Evolutionary conservation across 1,139 yeast species (phyloP), one percentile per base, ranked within the genome.

Genomic region (Komagataea norvegica): DNA sequence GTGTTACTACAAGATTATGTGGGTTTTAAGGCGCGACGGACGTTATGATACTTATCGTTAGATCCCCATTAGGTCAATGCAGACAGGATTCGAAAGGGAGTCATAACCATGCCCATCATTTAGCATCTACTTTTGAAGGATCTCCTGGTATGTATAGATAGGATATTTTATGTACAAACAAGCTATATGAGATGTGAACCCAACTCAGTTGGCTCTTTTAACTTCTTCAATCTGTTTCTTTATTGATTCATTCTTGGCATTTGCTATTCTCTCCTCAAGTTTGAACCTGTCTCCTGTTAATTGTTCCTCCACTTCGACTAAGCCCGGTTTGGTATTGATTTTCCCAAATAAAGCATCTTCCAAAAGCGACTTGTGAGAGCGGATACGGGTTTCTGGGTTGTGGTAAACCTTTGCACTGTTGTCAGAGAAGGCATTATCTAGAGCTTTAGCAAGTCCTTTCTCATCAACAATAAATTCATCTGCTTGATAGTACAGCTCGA

Each of bases 401-500:
- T 11, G 16, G 4, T 25, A 40, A 9, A 34, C 31, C 24, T 26
- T 38, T 6, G 24, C 22, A 14, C 24, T 31, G 15, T 16, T 17
- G 9, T 23, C 22, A 4, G 26, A 27, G 37, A 64, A 64, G 0
- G 56, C 65, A 15, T 52, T 51, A 19, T 62, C 65, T 8, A 65
- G 48, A 15, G 56, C 58, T 16, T 48, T 46, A 31, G 45, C 31
- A 9, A 65, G 49, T 28, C 62, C 62, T 13, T 52, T 48, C 43
- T 64, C 68, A 11, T 56, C 56, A 6, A 58, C 59, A 35, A 65
- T 60, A 38, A 57, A 85, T 40, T 71, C 68, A 25, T 74, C 69
- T 2, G 93, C 68, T 11, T 79, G 74, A 55, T 87, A 89, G 59
- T 84, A 87, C 46, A 87, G 68, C 47, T 76, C 81, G 45, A 88